phyloP scores from a whole-genome alignment of 345 rosid species.

The Mallotus nudiflorus region DNA sequence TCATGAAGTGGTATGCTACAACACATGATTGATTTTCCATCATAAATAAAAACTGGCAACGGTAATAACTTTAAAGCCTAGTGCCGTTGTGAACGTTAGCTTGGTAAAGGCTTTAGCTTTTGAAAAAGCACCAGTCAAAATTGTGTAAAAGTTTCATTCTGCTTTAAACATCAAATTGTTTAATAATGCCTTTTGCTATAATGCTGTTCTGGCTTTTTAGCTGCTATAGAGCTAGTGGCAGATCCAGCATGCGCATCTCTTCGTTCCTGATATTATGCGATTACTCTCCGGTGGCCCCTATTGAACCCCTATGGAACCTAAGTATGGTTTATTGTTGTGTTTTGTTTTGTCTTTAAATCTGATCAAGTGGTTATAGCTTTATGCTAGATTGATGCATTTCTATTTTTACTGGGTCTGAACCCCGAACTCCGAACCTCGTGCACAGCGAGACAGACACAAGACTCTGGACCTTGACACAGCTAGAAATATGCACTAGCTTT shows the following conservation, averaged over 20 bases:
- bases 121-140: slow-evolving; percentile 20
- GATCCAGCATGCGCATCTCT: neutral
- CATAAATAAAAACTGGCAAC: neutral
- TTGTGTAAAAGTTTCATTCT: neutral
- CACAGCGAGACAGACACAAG: too few relatives aligned
- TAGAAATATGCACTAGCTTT: neutral
- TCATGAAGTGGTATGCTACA: too few relatives aligned
- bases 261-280: neutral
- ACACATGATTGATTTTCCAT: neutral
- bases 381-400: neutral
- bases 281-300: neutral
- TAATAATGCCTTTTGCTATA: neutral
- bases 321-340: neutral
- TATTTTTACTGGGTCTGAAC: neutral
- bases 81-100: neutral
- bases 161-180: slow-evolving; percentile 3
- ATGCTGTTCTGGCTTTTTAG: slow-evolving; percentile 7
- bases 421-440: neutral
- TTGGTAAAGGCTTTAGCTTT: slow-evolving; percentile 17
- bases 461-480: neutral
- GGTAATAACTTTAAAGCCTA: slow-evolving; percentile 1
- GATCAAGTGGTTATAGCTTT: neutral
- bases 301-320: neutral
- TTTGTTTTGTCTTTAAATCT: neutral
- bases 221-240: slow-evolving; percentile 1